Evolutionary conservation across 2,329 filamentous ascomycete genomes (phyloP).

Genomic region (Chalara sp.): DNA sequence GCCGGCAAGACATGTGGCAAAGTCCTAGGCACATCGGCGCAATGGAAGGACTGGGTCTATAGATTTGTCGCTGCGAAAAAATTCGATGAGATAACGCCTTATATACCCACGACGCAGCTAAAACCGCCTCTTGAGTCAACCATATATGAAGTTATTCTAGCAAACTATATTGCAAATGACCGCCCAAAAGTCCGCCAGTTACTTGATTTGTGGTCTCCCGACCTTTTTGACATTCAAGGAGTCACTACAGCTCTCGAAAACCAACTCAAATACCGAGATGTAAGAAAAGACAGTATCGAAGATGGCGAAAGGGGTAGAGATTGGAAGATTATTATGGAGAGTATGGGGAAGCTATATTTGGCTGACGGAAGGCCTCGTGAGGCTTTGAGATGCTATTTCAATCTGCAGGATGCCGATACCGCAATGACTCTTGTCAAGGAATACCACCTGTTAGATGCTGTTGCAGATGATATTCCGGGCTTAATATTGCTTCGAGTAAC

Average conservation of each 20-base stretch:
- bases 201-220: conserved; percentile 75
- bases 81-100: conserved; percentile 82
- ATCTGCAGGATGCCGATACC: conserved; percentile 83
- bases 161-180: conserved; percentile 79
- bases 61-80: conserved; percentile 79
- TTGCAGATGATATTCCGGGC: conserved; percentile 82
- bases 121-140: conserved; percentile 71
- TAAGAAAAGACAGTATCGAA: conserved; percentile 69
- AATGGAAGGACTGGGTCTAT: conserved; percentile 97
- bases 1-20: conserved; percentile 78
- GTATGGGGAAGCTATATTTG: conserved; percentile 77
- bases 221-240: conserved; percentile 73
- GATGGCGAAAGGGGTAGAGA: conserved; percentile 67
- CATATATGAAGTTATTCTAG: conserved; percentile 84
- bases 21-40: conserved; percentile 69
- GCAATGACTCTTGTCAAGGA: conserved; percentile 82
- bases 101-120: conserved; percentile 73
- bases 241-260: conserved; percentile 76
- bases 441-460: conserved; percentile 81
- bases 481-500: conserved; percentile 85
- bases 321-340: conserved; percentile 85
- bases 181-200: conserved; percentile 70
- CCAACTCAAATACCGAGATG: conserved; percentile 69
- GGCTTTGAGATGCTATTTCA: conserved; percentile 83
- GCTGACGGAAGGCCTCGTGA: conserved; percentile 75